A percentile compares a stretch with the other conserved stretches of the same genome.
Conservation (phyloP, 352 stramenopile species). For the Globisporangium perplexum region DNA sequence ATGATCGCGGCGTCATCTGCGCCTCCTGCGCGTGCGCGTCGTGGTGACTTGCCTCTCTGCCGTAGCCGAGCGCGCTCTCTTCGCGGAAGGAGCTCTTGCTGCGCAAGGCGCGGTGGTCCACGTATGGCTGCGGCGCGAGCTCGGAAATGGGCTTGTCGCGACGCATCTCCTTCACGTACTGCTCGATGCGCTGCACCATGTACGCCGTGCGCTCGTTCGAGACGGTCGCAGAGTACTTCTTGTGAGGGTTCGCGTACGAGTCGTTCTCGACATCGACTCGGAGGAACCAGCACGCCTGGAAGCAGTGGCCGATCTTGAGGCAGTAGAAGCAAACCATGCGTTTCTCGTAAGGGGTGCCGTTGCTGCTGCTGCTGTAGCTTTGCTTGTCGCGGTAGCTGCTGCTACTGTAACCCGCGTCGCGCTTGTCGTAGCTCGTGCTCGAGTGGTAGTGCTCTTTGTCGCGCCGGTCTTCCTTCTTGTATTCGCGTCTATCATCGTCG, state of each 20-base stretch:
- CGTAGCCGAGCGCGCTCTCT: constrained; percentile 5
- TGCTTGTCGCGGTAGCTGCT: background rate
- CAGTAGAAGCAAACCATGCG: constrained; percentile 35
- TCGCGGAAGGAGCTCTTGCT: constrained; percentile 6
- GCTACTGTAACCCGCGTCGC: background rate
- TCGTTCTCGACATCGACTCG: constrained; percentile 33
- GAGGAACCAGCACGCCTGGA: constrained; percentile 36
- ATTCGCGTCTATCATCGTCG: constrained; percentile 12
- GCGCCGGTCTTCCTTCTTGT: constrained; percentile 5
- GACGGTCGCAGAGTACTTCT: constrained; percentile 30
- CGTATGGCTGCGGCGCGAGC: background rate
- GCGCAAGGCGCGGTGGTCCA: constrained; percentile 1
- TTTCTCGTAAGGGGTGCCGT: background rate
- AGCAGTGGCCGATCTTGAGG: constrained; percentile 30
- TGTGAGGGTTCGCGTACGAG: constrained; percentile 19
- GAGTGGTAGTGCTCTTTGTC: constrained; percentile 3
- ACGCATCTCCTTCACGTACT: constrained; percentile 26
- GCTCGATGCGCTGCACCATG: constrained; percentile 34
- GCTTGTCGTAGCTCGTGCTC: constrained; percentile 3
- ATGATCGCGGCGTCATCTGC: background rate
- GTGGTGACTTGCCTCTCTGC: background rate
- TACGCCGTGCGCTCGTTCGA: constrained; percentile 23
- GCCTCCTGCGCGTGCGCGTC: background rate
- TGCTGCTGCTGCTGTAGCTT: background rate
- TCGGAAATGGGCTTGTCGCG: constrained; percentile 1